These are phyloP conservation scores for Saccharomyces pastorianus DNA, from an alignment of 1,139 yeast genomes.

Conservation along the genomic window DNA sequence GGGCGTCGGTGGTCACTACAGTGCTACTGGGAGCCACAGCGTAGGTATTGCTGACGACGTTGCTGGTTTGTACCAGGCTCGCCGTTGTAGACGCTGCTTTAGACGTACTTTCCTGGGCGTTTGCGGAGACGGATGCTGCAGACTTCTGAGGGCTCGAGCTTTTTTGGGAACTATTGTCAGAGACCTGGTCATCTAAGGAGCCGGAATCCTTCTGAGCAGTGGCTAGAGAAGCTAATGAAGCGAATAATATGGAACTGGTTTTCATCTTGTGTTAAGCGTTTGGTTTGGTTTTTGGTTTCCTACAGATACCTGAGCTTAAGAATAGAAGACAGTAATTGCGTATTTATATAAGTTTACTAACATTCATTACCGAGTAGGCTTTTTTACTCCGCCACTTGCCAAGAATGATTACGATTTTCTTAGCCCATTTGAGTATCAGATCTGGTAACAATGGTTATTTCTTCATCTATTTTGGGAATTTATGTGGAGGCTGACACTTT, in stretches of 20 bases:
- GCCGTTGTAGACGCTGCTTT: background rate
- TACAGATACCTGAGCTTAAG: background rate
- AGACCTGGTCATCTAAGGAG: background rate
- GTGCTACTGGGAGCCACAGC: conserved; percentile 19
- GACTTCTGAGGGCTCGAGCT: background rate
- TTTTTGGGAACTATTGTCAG: background rate
- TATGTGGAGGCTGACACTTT: background rate
- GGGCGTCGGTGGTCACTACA: conserved; percentile 18
- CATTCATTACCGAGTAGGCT: background rate
- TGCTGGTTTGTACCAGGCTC: background rate
- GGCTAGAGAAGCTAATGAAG: background rate
- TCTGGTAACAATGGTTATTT: background rate
- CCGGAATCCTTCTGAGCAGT: background rate
- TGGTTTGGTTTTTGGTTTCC: background rate
- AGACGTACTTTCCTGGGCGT: background rate
- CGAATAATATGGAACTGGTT: conserved; percentile 2
- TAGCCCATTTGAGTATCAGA: background rate
- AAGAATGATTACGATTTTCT: background rate
- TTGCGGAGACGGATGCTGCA: background rate
- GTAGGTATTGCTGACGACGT: conserved; percentile 4
- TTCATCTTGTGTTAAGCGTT: background rate
- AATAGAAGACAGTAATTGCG: background rate
- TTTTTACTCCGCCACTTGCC: background rate
- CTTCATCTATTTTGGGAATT: background rate
- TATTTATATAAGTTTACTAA: background rate